A percentile compares a stretch with the other conserved stretches of the same genome.
Conservation (phyloP, 305 asterid genomes). For the Fraxinus paxiana region DNA sequence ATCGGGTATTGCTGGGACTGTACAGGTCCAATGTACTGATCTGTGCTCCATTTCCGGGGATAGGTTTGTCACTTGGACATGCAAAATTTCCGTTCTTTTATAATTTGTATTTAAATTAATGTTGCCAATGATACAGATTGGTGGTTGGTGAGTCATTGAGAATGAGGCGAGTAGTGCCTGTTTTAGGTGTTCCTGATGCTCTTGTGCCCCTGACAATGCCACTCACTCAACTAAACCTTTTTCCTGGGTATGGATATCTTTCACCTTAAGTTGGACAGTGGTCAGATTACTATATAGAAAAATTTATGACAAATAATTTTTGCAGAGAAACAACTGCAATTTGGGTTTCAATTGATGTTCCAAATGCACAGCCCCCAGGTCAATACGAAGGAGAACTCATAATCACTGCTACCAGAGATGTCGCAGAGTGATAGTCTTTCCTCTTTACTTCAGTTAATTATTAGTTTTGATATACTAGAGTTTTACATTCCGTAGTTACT, state of each 20-base stretch:
- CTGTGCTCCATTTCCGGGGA: slow-evolving; percentile 79
- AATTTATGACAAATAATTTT: neutral
- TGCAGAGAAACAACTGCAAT: slow-evolving; percentile 79
- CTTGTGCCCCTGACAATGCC: slow-evolving; percentile 93
- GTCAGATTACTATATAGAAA: neutral
- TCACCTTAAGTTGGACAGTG: neutral
- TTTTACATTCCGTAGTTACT: slow-evolving; percentile 2
- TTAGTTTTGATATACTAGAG: slow-evolving; percentile 23
- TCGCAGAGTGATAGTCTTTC: slow-evolving; percentile 63
- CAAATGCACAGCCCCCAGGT: slow-evolving; percentile 78
- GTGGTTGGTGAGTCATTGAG: slow-evolving; percentile 75
- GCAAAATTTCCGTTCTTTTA: slow-evolving; percentile 7
- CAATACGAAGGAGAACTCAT: slow-evolving; percentile 90
- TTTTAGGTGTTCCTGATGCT: slow-evolving; percentile 94
- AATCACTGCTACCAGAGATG: slow-evolving; percentile 72
- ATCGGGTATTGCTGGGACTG: slow-evolving; percentile 65
- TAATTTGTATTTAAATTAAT: slow-evolving; percentile 17
- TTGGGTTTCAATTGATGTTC: slow-evolving; percentile 85
- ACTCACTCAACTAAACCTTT: slow-evolving; percentile 55
- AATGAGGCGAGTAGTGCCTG: slow-evolving; percentile 75
- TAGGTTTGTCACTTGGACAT: slow-evolving; percentile 53
- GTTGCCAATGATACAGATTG: slow-evolving; percentile 48
- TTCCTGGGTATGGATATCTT: slow-evolving; percentile 64
- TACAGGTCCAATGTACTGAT: slow-evolving; percentile 76
- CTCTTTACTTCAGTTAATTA: slow-evolving; percentile 38